Evolutionary conservation across 306 rosid genomes (phyloP), one percentile per base, ranked within the genome.

Genomic region (Acacia crassicarpa): DNA sequence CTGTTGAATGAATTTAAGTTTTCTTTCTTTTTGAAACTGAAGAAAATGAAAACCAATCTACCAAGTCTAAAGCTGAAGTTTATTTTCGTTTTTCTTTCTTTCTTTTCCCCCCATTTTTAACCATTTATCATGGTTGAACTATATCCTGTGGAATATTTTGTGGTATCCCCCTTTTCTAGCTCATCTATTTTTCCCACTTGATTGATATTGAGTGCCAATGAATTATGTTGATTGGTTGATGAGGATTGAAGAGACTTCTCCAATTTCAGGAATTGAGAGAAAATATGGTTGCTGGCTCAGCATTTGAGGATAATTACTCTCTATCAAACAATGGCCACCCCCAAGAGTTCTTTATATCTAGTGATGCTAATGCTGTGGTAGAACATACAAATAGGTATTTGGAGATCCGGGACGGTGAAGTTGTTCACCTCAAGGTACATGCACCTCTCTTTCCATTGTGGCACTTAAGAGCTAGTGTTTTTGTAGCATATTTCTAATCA

Each of bases 321-420:
- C 90, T 93, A 40, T 87, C 97, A 49, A 93, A 91, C 87, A 90
- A 89, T 81, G 94, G 91, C 32, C 86, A 79, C 56, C 94, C 99
- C 17, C 93, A 83, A 83, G 99, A 95, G 82, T 89, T 95, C 83
- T 95, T 95, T 86, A 87, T 95, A 85, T 95, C 99, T 45, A 95
- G 99, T 76, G 99, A 95, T 84, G 96, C 98, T 75, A 87, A 95
- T 87, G 99, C 99, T 20, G 92, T 95, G 77, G 91, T 95, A 82
- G 99, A 95, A 86, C 98, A 95, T 74, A 95, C 99, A 59, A 95
- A 90, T 85, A 95, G 91, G 86, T 98, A 92, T 78, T 87, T 95
- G 84, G 98, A 91, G 81, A 95, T 95, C 77, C 97, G 92, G 90
- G 99, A 95, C 88, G 96, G 92, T 76, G 99, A 95, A 93, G 96